Base-by-base conservation (phyloP, 768 basidiomycete genomes). In the Termitomyces sp. region DNA sequence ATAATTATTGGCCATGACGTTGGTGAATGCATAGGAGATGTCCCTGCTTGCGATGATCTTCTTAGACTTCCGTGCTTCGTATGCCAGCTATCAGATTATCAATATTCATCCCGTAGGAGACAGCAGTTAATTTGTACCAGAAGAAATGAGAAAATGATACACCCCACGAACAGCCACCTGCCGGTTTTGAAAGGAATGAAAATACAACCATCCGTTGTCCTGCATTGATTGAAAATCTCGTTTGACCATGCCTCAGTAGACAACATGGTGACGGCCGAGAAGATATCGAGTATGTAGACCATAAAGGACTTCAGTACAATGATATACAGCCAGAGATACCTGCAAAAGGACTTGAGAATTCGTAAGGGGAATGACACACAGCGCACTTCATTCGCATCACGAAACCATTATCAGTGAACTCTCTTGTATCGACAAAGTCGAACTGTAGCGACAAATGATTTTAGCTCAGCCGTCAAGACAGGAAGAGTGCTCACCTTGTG, bases 61-160 rank as follows among this genome's bases (percentile, higher is more conserved):
- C 75, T 93, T 90, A 24, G 96, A 69, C 72, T 98, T 98, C 70
- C 87, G 84, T 1, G 86, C 81, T 70, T 99, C 97, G 71, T 98
- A 99, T 7, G 86, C 90, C 63, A 98, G 74, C 94, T 94, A 57
- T 26, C 16, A 37, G 12, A 14, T 27, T 6, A 46, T 59, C 13
- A 57, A 12, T 26, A 43, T n/a, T 66, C 59, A 42, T 57, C 22
- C 6, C 22, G 13, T 27, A 52, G 12, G 55, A 32, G 24, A 37
- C n/a, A 31, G 22, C 24, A 41, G 13, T 14, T 39, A 24, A 29
- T 26, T 76, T 89, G 61, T 67, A 93, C 94, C 69, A 99, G 76
- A 29, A 99, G 78, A 76, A 98, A 98, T n/a, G 92, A 94, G 71
- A 97, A 92, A 64, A 97, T 89, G 81, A 99, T 98, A 74, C 96